Evolutionary conservation across 2,329 filamentous ascomycete genomes (phyloP), one percentile per base, ranked within the genome.

Genomic region (Fusarium sp.): DNA sequence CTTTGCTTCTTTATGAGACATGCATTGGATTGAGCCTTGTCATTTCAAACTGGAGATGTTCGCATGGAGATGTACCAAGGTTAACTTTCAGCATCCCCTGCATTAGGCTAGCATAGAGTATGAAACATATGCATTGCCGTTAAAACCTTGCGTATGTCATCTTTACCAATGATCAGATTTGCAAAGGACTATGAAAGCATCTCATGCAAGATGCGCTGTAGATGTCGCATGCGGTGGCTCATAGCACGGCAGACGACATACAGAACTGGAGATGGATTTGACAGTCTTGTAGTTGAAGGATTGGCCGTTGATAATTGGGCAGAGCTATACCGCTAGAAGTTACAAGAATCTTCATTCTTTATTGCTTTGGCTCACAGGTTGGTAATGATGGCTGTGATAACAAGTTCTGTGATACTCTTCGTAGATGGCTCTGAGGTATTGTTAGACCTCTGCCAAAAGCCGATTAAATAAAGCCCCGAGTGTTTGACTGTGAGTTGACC

Each of bases 181-280:
- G 14, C 22, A 17, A 10, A 20, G 13, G 13, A 14, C 22, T 20
- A 44, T 57, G 35, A 44, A 44, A 7, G 56, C 30, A 30, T 35
- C 43, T 37, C 17, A 62, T 62, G 66, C 54, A 60, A 64, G 54
- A 70, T 70, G 67, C 37, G 62, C 48, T 70, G 67, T 50, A 64
- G 58, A 58, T 70, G 63, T 59, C 37, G 55, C 58, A 45, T 45
- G 49, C 4, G 15, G 30, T 39, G 23, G 15, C 17, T 14, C 7
- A 17, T 17, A 10, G 15, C 8, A 35, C 32, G 32, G 27, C 27
- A 30, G 27, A 35, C 32, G 32, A 33, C 33, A 37, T 17, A 37
- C 1, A 37, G 15, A n/a, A 37, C 17, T 37, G 33, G 17, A 37
- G 17, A 9, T 37, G 33, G 32, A 5, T 17, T 35, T 35, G 13